phyloP scores from a whole-genome alignment of 2,329 filamentous ascomycete species.

The Paraphoma chrysanthemicola region DNA sequence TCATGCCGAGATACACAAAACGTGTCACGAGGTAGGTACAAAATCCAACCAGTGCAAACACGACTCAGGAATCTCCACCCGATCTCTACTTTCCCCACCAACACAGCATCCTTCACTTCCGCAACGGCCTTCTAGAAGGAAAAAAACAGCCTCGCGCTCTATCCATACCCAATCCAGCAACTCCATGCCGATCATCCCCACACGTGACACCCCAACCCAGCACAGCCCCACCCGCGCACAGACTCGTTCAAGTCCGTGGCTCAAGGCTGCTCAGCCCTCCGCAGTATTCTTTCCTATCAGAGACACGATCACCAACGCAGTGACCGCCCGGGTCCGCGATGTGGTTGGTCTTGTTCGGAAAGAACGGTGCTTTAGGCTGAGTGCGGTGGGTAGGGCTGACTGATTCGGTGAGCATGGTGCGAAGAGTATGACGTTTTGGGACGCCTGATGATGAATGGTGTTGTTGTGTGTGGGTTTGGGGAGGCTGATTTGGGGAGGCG shows the following conservation, averaged over 20 bases:
- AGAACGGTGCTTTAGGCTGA: too few relatives aligned
- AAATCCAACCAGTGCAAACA: not conserved
- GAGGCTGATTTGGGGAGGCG: not conserved
- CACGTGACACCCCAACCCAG: not conserved
- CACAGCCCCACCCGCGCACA: not conserved
- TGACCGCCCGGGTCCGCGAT: too few relatives aligned
- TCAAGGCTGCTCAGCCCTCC: not conserved
- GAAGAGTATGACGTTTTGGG: slow-evolving; percentile 6
- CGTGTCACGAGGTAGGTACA: too few relatives aligned
- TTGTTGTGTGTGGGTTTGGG: too few relatives aligned
- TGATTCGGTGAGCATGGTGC: not conserved
- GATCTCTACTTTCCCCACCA: not conserved
- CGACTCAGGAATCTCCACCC: not conserved
- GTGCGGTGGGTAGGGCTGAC: not conserved
- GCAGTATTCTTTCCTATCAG: not conserved
- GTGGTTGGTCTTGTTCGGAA: too few relatives aligned
- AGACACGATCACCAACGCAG: too few relatives aligned
- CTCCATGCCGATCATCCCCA: not conserved
- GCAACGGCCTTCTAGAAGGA: not conserved
- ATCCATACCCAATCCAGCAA: not conserved
- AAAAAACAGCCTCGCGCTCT: not conserved
- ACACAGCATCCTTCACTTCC: not conserved
- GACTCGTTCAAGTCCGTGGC: too few relatives aligned
- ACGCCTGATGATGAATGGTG: slow-evolving; percentile 7
- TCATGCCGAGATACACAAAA: not conserved